Evolutionary conservation across 371 early-diverging fungal species (phyloP).

Genomic region (Lichtheimia hyalospora): DNA sequence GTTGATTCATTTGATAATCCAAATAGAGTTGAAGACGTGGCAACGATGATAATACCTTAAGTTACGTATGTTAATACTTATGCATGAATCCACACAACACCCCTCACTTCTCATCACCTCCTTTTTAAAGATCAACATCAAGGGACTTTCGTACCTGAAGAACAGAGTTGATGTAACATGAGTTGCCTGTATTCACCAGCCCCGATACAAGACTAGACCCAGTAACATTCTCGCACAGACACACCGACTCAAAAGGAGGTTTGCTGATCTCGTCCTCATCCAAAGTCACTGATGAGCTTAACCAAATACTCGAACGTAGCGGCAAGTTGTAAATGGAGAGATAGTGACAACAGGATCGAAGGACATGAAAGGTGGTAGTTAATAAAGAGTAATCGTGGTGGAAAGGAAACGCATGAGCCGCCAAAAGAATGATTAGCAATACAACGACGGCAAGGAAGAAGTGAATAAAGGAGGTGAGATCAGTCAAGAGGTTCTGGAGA

Average conservation of each 20-base stretch:
- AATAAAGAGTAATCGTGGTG: constrained; percentile 14
- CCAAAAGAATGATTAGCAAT: constrained; percentile 13
- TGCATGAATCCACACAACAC: not conserved
- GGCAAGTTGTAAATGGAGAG: not conserved
- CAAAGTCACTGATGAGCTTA: too few species aligned
- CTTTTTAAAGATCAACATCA: too few species aligned
- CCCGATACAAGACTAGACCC: constrained; percentile 48
- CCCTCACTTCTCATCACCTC: too few species aligned
- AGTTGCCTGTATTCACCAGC: constrained; percentile 88
- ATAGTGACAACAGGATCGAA: not conserved
- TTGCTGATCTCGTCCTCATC: not conserved
- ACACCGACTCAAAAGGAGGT: constrained; percentile 1
- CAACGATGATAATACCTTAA: constrained; percentile 51
- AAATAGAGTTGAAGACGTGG: constrained; percentile 37
- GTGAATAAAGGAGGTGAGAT: constrained; percentile 18
- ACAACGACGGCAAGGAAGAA: constrained; percentile 13
- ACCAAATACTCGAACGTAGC: not conserved
- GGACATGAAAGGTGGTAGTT: not conserved
- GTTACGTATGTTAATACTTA: not conserved
- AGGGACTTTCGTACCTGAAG: constrained; percentile 64
- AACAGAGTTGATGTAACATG: constrained; percentile 92
- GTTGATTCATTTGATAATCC: constrained; percentile 12
- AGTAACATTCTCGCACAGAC: not conserved
- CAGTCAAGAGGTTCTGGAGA: constrained; percentile 28
- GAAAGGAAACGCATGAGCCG: constrained; percentile 12